A percentile compares a stretch with the other conserved stretches of the same genome.
Evolutionary conservation across 2,329 filamentous ascomycete genomes (phyloP).

Genomic region (Bipolaris sorokiniana): DNA sequence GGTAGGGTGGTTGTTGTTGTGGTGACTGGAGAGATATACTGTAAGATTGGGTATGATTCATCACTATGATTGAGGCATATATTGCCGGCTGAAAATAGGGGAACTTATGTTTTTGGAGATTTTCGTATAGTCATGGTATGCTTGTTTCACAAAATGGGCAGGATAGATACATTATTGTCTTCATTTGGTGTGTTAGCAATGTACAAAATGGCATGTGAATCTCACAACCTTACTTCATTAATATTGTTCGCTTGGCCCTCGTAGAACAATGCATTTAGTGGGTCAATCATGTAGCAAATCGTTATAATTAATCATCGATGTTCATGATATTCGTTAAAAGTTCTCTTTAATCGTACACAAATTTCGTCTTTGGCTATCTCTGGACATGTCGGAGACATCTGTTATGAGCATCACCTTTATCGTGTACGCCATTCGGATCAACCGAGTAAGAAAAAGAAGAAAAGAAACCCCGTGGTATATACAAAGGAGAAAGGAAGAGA

Average conservation of each 20-base stretch:
- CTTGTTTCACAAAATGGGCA: too few species aligned
- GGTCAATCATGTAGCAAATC: not conserved
- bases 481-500: constrained; percentile 1
- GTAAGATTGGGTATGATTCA: too few species aligned
- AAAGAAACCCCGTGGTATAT: not conserved
- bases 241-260: too few species aligned
- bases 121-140: too few species aligned
- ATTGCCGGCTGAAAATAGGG: too few species aligned
- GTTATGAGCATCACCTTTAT: constrained; percentile 11
- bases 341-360: constrained; percentile 10
- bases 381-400: not conserved
- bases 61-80: too few species aligned
- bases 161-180: not conserved
- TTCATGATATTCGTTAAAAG: constrained; percentile 3
- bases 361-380: constrained; percentile 1
- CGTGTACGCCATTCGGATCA: not conserved
- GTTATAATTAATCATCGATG: not conserved
- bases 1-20: not conserved
- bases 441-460: not conserved
- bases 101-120: too few species aligned
- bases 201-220: not conserved
- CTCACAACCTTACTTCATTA: not conserved
- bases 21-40: not conserved
- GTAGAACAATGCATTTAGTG: not conserved
- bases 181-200: not conserved